Evolutionary conservation across 2,329 filamentous ascomycete genomes (phyloP).

Genomic region (Coniochaeta sp.): DNA sequence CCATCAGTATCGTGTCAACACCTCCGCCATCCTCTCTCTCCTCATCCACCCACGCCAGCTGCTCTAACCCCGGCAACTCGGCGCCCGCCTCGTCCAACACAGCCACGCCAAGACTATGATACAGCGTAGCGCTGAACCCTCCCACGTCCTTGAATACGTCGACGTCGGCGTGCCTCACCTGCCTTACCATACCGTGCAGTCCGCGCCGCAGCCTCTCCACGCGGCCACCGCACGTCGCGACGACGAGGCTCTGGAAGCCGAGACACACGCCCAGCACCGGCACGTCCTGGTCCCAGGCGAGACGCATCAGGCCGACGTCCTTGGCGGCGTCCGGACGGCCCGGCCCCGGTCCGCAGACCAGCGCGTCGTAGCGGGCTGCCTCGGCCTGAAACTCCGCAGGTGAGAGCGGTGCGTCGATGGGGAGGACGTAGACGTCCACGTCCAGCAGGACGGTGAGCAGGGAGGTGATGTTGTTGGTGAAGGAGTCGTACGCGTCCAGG

Average conservation of each 20-base stretch:
- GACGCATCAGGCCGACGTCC: constrained; percentile 78
- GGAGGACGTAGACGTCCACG: constrained; percentile 62
- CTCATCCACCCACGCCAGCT: constrained; percentile 57
- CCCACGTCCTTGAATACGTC: constrained; percentile 61
- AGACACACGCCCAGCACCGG: constrained; percentile 86
- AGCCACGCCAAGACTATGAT: constrained; percentile 58
- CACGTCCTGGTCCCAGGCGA: constrained; percentile 66
- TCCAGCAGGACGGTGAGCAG: constrained; percentile 65
- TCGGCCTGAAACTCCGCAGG: constrained; percentile 37
- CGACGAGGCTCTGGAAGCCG: constrained; percentile 76
- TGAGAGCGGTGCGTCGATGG: constrained; percentile 50
- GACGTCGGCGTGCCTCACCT: constrained; percentile 48
- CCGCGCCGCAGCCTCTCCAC: constrained; percentile 57
- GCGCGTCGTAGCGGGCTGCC: constrained; percentile 63
- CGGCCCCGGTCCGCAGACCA: constrained; percentile 86
- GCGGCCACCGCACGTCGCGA: constrained; percentile 57
- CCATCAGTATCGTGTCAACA: constrained; percentile 69
- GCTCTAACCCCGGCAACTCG: constrained; percentile 35
- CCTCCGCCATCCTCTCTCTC: constrained; percentile 23
- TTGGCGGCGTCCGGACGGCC: constrained; percentile 63
- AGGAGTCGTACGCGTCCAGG: constrained; percentile 94
- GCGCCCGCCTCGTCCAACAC: constrained; percentile 24
- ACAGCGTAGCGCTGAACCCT: constrained; percentile 64
- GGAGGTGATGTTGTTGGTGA: constrained; percentile 88
- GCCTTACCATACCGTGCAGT: constrained; percentile 73